Evolutionary conservation across 2,329 filamentous ascomycete genomes (phyloP).

Genomic region (Zasmidium citrigriseum): DNA sequence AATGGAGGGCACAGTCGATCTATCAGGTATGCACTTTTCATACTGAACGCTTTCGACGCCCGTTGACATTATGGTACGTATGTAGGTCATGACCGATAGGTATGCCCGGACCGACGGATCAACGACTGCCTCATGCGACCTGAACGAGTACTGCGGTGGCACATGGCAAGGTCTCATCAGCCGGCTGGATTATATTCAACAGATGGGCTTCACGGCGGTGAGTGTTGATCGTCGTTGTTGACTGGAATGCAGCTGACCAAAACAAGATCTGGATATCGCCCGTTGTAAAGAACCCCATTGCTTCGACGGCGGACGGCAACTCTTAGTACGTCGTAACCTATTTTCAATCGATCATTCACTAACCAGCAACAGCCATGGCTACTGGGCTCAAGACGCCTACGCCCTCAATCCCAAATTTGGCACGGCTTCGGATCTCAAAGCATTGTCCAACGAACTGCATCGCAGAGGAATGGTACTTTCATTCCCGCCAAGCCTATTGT

Average conservation of each 20-base stretch:
- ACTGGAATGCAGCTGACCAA: neutral
- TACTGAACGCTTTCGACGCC: no score
- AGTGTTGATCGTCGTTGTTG: neutral
- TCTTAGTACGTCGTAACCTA: conserved; percentile 39
- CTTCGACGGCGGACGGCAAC: conserved; percentile 39
- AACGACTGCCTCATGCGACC: conserved; percentile 47
- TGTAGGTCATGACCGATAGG: conserved; percentile 60
- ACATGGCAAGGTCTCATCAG: conserved; percentile 49
- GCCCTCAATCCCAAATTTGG: conserved; percentile 50
- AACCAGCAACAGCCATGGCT: conserved; percentile 19
- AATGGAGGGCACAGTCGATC: conserved; percentile 53
- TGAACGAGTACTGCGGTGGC: conserved; percentile 48
- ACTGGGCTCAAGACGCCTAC: conserved; percentile 49
- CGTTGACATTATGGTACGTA: no score
- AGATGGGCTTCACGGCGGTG: conserved; percentile 49
- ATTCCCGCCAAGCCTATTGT: conserved; percentile 10
- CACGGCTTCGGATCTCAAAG: conserved; percentile 44
- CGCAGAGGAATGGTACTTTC: conserved; percentile 42
- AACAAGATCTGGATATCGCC: conserved; percentile 40
- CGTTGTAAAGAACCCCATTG: conserved; percentile 42
- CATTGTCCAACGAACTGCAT: conserved; percentile 47
- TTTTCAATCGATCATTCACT: neutral
- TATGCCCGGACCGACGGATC: conserved; percentile 52
- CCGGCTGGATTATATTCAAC: conserved; percentile 51
- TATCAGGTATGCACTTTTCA: no score